A percentile compares a stretch with the other conserved stretches of the same genome.
These are phyloP conservation scores for Aspergillus taichungensis DNA, from an alignment of 495 filamentous ascomycete species.

Conservation along the genomic window DNA sequence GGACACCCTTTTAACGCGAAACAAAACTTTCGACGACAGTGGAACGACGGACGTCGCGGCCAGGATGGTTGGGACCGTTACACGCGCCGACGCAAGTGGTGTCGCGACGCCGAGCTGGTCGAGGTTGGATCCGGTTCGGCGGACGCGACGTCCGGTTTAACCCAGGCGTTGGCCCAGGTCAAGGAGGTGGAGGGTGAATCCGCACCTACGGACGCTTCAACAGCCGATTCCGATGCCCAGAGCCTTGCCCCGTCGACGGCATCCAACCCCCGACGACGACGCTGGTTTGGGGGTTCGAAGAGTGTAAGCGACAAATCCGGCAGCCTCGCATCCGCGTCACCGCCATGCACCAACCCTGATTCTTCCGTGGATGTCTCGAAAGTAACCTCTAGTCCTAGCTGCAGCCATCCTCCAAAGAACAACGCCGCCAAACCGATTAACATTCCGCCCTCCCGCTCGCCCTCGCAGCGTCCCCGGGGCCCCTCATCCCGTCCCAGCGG, in stretches of 20 bases:
- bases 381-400: conserved; percentile 15
- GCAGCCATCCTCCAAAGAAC: conserved; percentile 8
- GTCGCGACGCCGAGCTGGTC: conserved; percentile 88
- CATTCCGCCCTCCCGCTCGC: conserved; percentile 22
- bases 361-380: conserved; percentile 17
- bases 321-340: conserved; percentile 16
- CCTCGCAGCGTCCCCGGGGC: conserved; percentile 14
- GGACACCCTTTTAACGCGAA: no score
- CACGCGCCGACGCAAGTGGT: conserved; percentile 92
- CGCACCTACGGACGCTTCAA: conserved; percentile 12
- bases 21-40: conserved; percentile 39
- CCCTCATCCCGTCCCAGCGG: conserved; percentile 11
- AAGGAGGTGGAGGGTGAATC: conserved; percentile 10
- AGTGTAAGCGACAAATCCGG: conserved; percentile 24
- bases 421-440: conserved; percentile 26
- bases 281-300: conserved; percentile 37
- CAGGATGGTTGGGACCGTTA: conserved; percentile 93
- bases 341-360: conserved; percentile 12
- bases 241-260: conserved; percentile 24
- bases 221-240: conserved; percentile 20
- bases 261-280: conserved; percentile 27
- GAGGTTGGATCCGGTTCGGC: conserved; percentile 46
- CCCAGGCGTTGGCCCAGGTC: conserved; percentile 24
- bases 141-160: conserved; percentile 22
- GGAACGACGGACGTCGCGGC: conserved; percentile 82